Evolutionary conservation across 129 eudicot species (phyloP), one percentile per base, ranked within the genome.

Genomic region (Calendula officinalis): DNA sequence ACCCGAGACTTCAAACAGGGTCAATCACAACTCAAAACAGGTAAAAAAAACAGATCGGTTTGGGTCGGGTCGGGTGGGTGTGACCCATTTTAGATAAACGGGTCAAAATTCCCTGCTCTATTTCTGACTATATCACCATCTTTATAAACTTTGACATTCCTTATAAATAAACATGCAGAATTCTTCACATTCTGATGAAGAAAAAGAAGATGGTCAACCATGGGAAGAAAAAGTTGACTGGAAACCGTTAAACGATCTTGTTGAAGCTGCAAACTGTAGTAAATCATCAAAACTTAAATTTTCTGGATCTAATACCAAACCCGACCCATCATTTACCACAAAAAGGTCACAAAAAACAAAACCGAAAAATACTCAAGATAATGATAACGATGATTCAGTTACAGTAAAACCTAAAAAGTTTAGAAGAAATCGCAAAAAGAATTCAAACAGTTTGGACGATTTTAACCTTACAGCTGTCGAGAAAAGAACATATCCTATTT

Each of bases 231-330:
- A 86, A 56, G 82, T 72, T 41, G 97, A 84, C 84, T 84, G 92
- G 95, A 90, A 86, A 60, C 95, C 95, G 33, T 78, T 84, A 54
- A 78, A 84, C 55, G 89, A 78, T 80, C 74, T 86, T 69, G 95
- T 84, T 70, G 97, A 86, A 77, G 97, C 75, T 6, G 95, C 95
- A 84, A 90, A 84, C 41, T 66, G 84, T 70, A 84, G 81, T 48
- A 90, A 86, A 73, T 70, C 90, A 42, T 81, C 82, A n/a, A 90
- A 84, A 69, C 73, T 58, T 70, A 67, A 67, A 41, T 41, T 75
- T 55, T 83, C 67, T 59, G 95, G 84, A 51, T 50, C 86, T 54
- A 22, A 59, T 54, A 35, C 57, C 67, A 90, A 82, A 77, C 45
- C 85, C 39, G 95, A 84, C 45, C 67, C 81, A 56, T 59, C 60